These are phyloP conservation scores for Fusarium sarcochroum DNA, from an alignment of 2,329 filamentous ascomycete species.

Conservation along the genomic window DNA sequence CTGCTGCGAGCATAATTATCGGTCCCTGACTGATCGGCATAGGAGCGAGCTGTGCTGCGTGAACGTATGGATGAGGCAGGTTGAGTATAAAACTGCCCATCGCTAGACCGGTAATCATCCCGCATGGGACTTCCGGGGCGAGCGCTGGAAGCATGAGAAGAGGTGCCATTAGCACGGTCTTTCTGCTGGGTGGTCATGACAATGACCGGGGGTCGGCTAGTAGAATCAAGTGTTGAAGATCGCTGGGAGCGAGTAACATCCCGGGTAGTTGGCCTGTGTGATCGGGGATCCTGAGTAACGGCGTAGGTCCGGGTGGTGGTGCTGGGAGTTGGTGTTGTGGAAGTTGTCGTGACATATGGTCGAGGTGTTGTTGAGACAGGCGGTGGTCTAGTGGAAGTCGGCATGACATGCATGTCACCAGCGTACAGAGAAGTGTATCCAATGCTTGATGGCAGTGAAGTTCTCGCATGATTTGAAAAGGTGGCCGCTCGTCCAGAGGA, in stretches of 20 bases:
- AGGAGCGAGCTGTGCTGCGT: conserved; percentile 62
- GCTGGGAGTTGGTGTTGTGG: conserved; percentile 54
- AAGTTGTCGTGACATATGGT: conserved; percentile 52
- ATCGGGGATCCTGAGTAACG: conserved; percentile 65
- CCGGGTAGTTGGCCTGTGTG: conserved; percentile 63
- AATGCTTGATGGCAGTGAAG: conserved; percentile 67
- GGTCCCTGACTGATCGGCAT: conserved; percentile 64
- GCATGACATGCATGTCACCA: conserved; percentile 69
- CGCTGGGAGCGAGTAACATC: conserved; percentile 62
- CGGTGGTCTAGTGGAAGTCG: conserved; percentile 54
- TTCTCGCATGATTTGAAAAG: conserved; percentile 64
- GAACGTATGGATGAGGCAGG: conserved; percentile 71
- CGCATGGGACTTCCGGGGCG: conserved; percentile 62
- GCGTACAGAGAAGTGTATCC: conserved; percentile 65
- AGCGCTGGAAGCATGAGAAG: conserved; percentile 56
- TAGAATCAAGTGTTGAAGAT: conserved; percentile 67
- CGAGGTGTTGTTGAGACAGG: conserved; percentile 50
- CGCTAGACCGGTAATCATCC: conserved; percentile 67
- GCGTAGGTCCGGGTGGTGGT: conserved; percentile 70
- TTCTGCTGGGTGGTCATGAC: conserved; percentile 68
- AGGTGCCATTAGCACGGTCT: conserved; percentile 57
- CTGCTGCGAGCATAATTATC: conserved; percentile 66
- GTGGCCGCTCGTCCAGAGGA: conserved; percentile 61
- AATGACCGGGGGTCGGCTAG: conserved; percentile 66
- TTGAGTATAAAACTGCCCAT: conserved; percentile 67